Evolutionary conservation across 805 yeast genomes (phyloP).

Genomic region (Metschnikowia arizonensis): DNA sequence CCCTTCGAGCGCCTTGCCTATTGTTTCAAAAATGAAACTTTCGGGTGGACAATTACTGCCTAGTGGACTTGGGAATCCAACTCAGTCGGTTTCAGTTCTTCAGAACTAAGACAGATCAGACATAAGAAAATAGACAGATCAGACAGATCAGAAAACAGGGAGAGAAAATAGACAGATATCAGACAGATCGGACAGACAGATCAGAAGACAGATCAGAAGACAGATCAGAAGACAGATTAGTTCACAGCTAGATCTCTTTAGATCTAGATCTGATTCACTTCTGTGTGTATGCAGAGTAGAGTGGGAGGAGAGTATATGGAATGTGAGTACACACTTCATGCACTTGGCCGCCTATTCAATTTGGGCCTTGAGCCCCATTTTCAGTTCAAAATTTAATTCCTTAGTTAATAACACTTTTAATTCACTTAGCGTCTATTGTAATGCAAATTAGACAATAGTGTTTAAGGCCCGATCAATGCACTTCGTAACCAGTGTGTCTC

Average conservation of each 20-base stretch:
- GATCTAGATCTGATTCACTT: too few relatives aligned
- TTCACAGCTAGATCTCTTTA: too few relatives aligned
- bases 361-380: background rate
- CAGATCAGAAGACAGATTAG: too few relatives aligned
- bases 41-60: slow-evolving; percentile 3
- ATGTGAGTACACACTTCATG: background rate
- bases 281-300: too few relatives aligned
- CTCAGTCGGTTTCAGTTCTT: slow-evolving; percentile 3
- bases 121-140: too few relatives aligned
- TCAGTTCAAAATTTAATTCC: slow-evolving; percentile 3
- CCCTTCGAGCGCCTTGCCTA: background rate
- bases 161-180: too few relatives aligned
- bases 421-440: background rate
- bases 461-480: background rate
- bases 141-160: too few relatives aligned
- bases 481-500: too few relatives aligned
- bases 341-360: background rate
- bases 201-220: too few relatives aligned
- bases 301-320: background rate
- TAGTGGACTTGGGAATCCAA: background rate
- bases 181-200: too few relatives aligned
- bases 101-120: background rate
- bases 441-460: slow-evolving; percentile 1
- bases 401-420: background rate
- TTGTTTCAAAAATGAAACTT: background rate